These are phyloP conservation scores for Arachis hypogaea DNA, from an alignment of 306 rosid species.

Conservation along the genomic window DNA sequence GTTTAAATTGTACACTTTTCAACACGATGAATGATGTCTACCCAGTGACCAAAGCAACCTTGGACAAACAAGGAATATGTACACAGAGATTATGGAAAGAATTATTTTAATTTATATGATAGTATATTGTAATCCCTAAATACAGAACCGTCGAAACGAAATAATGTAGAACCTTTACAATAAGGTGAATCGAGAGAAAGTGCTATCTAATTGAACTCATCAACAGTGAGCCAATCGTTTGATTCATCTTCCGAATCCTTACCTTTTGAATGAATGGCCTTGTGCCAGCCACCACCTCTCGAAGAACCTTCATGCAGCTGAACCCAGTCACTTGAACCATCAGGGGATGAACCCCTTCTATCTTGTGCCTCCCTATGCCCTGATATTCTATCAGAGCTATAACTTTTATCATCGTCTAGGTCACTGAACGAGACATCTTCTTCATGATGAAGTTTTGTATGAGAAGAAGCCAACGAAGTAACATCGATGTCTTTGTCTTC, in stretches of 20 bases:
- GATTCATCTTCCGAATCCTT: constrained; percentile 87
- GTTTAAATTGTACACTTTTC: constrained; percentile 6
- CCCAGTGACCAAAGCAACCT: constrained; percentile 22
- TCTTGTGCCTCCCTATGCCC: constrained; percentile 43
- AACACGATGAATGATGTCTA: constrained; percentile 10
- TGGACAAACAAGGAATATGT: constrained; percentile 12
- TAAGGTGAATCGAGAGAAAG: constrained; percentile 39
- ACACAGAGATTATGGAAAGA: constrained; percentile 26
- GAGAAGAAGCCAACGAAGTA: constrained; percentile 46
- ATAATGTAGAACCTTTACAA: constrained; percentile 52
- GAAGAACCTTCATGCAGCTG: constrained; percentile 56
- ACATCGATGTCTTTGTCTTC: constrained; percentile 54
- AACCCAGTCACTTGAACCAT: constrained; percentile 81
- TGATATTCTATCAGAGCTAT: constrained; percentile 56
- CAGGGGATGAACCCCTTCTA: constrained; percentile 56
- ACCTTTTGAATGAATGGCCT: constrained; percentile 44
- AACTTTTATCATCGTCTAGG: constrained; percentile 62
- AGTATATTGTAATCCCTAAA: constrained; percentile 28
- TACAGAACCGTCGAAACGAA: constrained; percentile 35
- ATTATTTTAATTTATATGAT: constrained; percentile 33
- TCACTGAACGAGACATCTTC: constrained; percentile 86
- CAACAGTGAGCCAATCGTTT: constrained; percentile 84
- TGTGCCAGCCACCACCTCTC: constrained; percentile 41
- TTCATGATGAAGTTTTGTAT: constrained; percentile 52
- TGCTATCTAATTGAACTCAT: constrained; percentile 57